Conservation (phyloP, 805 yeast genomes). For the Suhomyces kilbournensis region DNA sequence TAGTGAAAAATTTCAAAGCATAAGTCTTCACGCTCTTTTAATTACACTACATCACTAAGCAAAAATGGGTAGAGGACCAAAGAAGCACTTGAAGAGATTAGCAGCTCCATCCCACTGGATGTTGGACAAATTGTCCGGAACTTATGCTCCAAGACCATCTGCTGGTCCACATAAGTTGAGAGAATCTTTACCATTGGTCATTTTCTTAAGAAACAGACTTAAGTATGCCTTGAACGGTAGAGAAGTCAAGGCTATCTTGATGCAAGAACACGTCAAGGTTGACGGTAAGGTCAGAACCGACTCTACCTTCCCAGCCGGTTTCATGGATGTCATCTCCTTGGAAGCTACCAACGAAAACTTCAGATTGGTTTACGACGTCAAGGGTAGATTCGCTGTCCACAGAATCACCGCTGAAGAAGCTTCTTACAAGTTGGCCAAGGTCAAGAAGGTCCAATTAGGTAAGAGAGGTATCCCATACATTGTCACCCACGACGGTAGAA, state of each 20-base stretch:
- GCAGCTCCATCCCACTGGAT: constrained; percentile 39
- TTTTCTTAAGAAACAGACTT: constrained; percentile 34
- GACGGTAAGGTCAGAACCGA: constrained; percentile 35
- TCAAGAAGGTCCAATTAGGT: constrained; percentile 25
- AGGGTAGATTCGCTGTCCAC: constrained; percentile 29
- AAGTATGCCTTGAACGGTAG: constrained; percentile 35
- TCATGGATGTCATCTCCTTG: constrained; percentile 31
- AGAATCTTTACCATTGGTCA: constrained; percentile 32
- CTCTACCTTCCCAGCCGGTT: constrained; percentile 32
- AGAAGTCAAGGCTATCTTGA: constrained; percentile 34
- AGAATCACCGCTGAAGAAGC: constrained; percentile 27
- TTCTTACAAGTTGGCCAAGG: constrained; percentile 26
- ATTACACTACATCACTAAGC: constrained; percentile 1
- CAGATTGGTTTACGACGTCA: constrained; percentile 28
- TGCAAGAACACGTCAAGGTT: constrained; percentile 33
- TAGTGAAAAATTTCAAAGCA: not conserved
- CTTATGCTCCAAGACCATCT: constrained; percentile 35
- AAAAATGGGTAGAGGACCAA: constrained; percentile 76
- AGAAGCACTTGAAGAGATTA: constrained; percentile 36
- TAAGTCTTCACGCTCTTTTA: not conserved
- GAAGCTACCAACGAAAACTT: constrained; percentile 32
- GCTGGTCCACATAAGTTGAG: constrained; percentile 36
- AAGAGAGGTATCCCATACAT: constrained; percentile 25
- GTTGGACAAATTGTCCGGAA: constrained; percentile 37
- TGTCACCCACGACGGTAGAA: constrained; percentile 28